These are phyloP conservation scores for Hyphodiscus hymeniophilus DNA, from an alignment of 495 filamentous ascomycete genomes.

Conservation along the genomic window DNA sequence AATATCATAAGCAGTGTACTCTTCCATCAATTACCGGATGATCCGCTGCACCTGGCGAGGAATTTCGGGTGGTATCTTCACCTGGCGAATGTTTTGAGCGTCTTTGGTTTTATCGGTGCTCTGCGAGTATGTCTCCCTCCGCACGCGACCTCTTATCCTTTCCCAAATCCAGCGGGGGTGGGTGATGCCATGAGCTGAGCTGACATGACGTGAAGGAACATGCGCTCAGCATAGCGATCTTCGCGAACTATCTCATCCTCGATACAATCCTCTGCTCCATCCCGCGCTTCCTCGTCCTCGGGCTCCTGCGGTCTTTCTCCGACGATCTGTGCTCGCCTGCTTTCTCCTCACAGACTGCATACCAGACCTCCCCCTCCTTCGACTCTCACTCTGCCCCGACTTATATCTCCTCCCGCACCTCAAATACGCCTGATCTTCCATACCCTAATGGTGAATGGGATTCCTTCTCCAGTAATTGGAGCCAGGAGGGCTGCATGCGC, in stretches of 20 bases:
- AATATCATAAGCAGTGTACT: slow-evolving; percentile 16
- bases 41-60: slow-evolving; percentile 18
- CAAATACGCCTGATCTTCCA: neutral
- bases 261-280: slow-evolving; percentile 18
- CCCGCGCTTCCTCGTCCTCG: slow-evolving; percentile 18
- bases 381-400: neutral
- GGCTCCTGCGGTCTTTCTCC: slow-evolving; percentile 11
- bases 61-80: slow-evolving; percentile 19
- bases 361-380: neutral
- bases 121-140: slow-evolving; percentile 11
- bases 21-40: slow-evolving; percentile 19
- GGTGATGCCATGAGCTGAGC: too few relatives aligned
- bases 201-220: slow-evolving; percentile 19
- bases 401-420: neutral
- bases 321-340: slow-evolving; percentile 5
- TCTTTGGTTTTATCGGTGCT: slow-evolving; percentile 21
- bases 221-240: slow-evolving; percentile 18
- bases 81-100: slow-evolving; percentile 22
- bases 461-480: slow-evolving; percentile 2
- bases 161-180: neutral
- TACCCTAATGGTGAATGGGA: neutral
- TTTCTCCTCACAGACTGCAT: neutral
- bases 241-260: slow-evolving; percentile 19
- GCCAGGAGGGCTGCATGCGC: slow-evolving; percentile 1
- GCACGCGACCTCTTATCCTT: neutral